Evolutionary conservation across 306 rosid species (phyloP).

Genomic region (Aeschynomene evenia): DNA sequence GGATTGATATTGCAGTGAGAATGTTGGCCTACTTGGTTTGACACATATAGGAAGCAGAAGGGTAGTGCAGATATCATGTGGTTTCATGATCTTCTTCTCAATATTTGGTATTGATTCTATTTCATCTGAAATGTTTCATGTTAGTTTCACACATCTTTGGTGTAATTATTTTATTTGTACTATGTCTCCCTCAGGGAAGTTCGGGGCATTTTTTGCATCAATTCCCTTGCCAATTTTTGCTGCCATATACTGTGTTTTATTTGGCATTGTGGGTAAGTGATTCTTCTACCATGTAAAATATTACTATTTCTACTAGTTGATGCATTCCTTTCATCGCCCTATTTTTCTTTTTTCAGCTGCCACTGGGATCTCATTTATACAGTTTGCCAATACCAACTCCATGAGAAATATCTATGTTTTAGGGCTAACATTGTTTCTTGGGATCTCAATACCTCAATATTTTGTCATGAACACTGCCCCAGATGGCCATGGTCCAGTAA

Average conservation of each 20-base stretch:
- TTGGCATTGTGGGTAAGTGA: slow-evolving; percentile 79
- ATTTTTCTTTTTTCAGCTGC: slow-evolving; percentile 57
- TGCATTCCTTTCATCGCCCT: neutral
- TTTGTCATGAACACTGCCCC: slow-evolving; percentile 57
- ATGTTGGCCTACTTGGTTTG: slow-evolving; percentile 91
- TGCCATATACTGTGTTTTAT: slow-evolving; percentile 85
- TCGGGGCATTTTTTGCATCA: slow-evolving; percentile 94
- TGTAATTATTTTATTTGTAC: slow-evolving; percentile 7
- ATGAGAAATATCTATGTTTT: slow-evolving; percentile 80
- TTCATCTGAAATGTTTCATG: neutral
- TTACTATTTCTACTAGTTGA: neutral
- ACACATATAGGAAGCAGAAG: slow-evolving; percentile 95
- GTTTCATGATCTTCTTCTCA: slow-evolving; percentile 89
- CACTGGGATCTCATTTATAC: slow-evolving; percentile 71
- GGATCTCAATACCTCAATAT: slow-evolving; percentile 88
- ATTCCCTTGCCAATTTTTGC: slow-evolving; percentile 87
- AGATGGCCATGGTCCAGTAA: slow-evolving; percentile 85
- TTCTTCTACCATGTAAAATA: neutral
- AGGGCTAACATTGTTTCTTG: slow-evolving; percentile 84
- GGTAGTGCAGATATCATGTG: slow-evolving; percentile 89
- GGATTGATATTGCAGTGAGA: slow-evolving; percentile 61
- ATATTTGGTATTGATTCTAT: slow-evolving; percentile 60
- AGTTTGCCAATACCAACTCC: slow-evolving; percentile 65
- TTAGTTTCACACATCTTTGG: neutral
- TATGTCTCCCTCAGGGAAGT: slow-evolving; percentile 68